Evolutionary conservation across 2,329 filamentous ascomycete genomes (phyloP).

Genomic region (Rutstroemia sp.): DNA sequence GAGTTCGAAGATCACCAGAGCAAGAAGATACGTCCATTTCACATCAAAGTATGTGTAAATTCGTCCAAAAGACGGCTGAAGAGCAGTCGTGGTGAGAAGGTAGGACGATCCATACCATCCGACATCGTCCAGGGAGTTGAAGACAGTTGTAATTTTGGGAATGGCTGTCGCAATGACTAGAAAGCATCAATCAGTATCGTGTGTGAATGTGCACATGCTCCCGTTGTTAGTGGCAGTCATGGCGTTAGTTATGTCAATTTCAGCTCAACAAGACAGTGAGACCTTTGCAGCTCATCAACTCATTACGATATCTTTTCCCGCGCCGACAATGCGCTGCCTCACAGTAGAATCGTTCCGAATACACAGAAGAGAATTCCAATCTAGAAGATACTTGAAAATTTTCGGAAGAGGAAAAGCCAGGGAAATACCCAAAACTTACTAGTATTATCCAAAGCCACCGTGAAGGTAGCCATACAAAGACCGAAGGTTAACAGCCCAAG

Average conservation of each 20-base stretch:
- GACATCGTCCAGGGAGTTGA: constrained; percentile 33
- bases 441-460: constrained; percentile 28
- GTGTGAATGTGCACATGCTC: no score
- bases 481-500: constrained; percentile 38
- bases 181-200: neutral
- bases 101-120: constrained; percentile 34
- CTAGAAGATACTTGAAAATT: no score
- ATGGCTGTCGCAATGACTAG: constrained; percentile 31
- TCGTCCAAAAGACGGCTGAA: constrained; percentile 28
- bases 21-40: constrained; percentile 28
- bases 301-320: no score
- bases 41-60: constrained; percentile 32
- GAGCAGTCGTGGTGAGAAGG: constrained; percentile 32
- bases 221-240: no score
- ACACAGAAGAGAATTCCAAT: no score
- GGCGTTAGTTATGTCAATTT: neutral
- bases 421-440: constrained; percentile 9
- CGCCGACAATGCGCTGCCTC: no score
- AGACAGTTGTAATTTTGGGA: constrained; percentile 35
- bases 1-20: constrained; percentile 31
- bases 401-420: no score
- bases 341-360: no score
- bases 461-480: constrained; percentile 36
- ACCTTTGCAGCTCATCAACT: no score
- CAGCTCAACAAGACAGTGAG: neutral